Conservation (phyloP, 805 yeast species). For the Yamadazyma endophytica region DNA sequence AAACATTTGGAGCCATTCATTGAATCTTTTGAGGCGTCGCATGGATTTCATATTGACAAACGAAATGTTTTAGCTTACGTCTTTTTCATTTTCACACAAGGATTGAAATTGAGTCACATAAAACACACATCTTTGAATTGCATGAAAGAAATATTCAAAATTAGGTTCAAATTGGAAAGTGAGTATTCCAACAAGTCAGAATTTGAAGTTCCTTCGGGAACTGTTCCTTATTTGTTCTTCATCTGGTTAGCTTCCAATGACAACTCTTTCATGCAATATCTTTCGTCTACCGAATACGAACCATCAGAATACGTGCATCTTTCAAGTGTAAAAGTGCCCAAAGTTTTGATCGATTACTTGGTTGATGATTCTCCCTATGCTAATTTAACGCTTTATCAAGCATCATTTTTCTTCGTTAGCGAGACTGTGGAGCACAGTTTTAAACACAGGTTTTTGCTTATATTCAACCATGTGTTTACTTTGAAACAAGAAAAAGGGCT, state of each 20-base stretch:
- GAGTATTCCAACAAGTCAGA: constrained; percentile 3
- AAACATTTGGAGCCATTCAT: constrained; percentile 39
- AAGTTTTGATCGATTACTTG: constrained; percentile 22
- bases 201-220: constrained; percentile 8
- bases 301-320: constrained; percentile 11
- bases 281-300: constrained; percentile 18
- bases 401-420: constrained; percentile 25
- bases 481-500: constrained; percentile 17
- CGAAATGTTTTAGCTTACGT: constrained; percentile 52
- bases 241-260: constrained; percentile 26
- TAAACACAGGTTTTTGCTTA: constrained; percentile 24
- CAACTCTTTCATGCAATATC: constrained; percentile 18
- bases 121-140: constrained; percentile 45
- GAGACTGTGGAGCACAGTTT: constrained; percentile 25
- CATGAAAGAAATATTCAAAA: constrained; percentile 39
- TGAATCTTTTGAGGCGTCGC: constrained; percentile 37
- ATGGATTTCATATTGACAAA: constrained; percentile 34
- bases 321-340: constrained; percentile 22
- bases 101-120: constrained; percentile 55
- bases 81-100: constrained; percentile 47
- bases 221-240: constrained; percentile 25
- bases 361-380: constrained; percentile 15
- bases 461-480: constrained; percentile 24
- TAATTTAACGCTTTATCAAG: constrained; percentile 21
- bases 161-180: constrained; percentile 24